phyloP scores from a whole-genome alignment of 305 asterid genomes.

The Fraxinus floribunda region DNA sequence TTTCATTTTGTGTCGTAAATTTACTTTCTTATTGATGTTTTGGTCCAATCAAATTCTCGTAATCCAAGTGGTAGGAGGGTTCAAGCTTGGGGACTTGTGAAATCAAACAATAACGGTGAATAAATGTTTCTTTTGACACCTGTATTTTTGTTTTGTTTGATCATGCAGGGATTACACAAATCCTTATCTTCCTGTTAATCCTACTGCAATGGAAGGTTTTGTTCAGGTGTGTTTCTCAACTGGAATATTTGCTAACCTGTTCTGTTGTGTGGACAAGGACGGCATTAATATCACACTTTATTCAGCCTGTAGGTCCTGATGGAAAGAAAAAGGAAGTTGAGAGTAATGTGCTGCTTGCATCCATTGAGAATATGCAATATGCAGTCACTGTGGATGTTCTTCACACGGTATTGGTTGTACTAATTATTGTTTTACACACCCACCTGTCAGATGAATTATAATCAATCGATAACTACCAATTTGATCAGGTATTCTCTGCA shows the following conservation, averaged over 20 bases:
- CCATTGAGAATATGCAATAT: conserved; percentile 82
- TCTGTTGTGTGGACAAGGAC: conserved; percentile 8
- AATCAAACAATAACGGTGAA: background rate
- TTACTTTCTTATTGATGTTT: background rate
- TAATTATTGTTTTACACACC: conserved; percentile 7
- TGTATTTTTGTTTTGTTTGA: conserved; percentile 25
- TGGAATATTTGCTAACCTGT: conserved; percentile 8
- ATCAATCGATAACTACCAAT: conserved; percentile 6
- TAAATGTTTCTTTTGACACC: conserved; percentile 24
- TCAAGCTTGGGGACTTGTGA: background rate
- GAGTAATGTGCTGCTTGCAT: conserved; percentile 81
- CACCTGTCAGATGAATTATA: background rate
- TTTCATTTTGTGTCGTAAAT: background rate
- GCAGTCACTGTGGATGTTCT: conserved; percentile 73
- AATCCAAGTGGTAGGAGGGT: background rate
- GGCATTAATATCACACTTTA: conserved; percentile 23
- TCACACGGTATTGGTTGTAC: conserved; percentile 49
- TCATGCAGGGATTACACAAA: conserved; percentile 76
- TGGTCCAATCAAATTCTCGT: conserved; percentile 3
- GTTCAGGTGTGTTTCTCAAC: conserved; percentile 51
- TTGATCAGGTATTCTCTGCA: conserved; percentile 69
- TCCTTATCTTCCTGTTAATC: conserved; percentile 78
- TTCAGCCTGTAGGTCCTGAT: conserved; percentile 84
- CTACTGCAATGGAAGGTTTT: conserved; percentile 75
- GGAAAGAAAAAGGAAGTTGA: conserved; percentile 66